A percentile compares a stretch with the other conserved stretches of the same genome.
These are phyloP conservation scores for Chlorella sp. DNA, from an alignment of 139 green algal genomes.

Conservation along the genomic window DNA sequence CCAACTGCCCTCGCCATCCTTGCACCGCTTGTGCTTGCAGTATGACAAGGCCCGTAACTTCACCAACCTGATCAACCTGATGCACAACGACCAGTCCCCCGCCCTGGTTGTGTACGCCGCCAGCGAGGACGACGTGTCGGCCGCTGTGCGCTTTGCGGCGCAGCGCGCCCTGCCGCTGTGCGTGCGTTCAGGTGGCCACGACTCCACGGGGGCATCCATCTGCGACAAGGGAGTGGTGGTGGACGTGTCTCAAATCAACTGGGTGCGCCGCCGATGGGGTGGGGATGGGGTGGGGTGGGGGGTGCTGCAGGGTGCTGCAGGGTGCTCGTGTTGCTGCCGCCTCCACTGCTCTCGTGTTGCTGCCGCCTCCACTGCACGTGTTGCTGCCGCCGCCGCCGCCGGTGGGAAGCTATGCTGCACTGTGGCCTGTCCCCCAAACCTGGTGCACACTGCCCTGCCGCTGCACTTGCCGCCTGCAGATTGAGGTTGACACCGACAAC, in stretches of 20 bases:
- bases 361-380: not conserved
- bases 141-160: not conserved
- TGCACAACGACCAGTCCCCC: not conserved
- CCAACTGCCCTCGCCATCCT: not conserved
- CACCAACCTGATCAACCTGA: not conserved
- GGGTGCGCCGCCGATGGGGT: no score
- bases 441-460: not conserved
- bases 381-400: no score
- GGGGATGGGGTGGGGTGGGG: no score
- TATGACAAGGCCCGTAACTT: not conserved
- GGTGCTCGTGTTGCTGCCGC: no score
- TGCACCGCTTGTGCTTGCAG: not conserved
- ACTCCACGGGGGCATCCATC: not conserved
- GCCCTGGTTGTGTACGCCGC: not conserved
- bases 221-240: constrained; percentile 2
- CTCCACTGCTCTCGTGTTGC: no score
- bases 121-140: constrained; percentile 5
- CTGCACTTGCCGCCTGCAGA: not conserved
- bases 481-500: not conserved
- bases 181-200: constrained; percentile 7
- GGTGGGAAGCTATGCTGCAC: no score
- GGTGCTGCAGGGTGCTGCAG: no score
- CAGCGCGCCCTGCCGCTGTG: not conserved
- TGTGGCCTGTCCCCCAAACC: not conserved
- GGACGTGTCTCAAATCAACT: not conserved